Evolutionary conservation across 306 rosid species (phyloP).

Genomic region (Rosa multiflora): DNA sequence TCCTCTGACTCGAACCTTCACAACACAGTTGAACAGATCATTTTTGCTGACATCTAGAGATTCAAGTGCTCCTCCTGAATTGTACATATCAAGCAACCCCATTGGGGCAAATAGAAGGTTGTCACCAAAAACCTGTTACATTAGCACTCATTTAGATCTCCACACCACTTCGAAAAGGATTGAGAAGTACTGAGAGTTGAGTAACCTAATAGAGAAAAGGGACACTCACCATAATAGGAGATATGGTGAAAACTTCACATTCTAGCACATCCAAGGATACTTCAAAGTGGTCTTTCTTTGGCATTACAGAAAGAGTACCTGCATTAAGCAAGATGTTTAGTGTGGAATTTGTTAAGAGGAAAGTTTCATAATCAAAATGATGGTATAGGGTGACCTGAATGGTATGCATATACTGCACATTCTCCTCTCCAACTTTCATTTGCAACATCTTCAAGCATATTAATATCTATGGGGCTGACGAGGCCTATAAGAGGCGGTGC

Average conservation of each 20-base stretch:
- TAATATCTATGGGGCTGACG: conserved; percentile 17
- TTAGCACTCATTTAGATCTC: neutral
- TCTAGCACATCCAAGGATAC: neutral
- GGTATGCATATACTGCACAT: conserved; percentile 2
- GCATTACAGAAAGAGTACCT: conserved; percentile 9
- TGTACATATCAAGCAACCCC: conserved; percentile 23
- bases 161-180: neutral
- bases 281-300: conserved; percentile 13
- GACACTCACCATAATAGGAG: conserved; percentile 9
- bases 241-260: conserved; percentile 14
- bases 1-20: conserved; percentile 9
- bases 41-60: neutral
- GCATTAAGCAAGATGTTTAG: neutral
- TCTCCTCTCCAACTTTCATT: conserved; percentile 19
- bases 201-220: neutral
- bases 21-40: neutral
- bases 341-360: neutral
- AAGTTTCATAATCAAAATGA: neutral
- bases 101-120: conserved; percentile 14
- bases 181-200: neutral
- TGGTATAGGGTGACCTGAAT: neutral
- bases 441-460: conserved; percentile 17
- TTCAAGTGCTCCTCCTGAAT: conserved; percentile 26
- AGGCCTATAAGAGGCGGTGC: conserved; percentile 1
- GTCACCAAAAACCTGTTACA: conserved; percentile 5